These are phyloP conservation scores for Pseudogymnoascus sp. DNA, from an alignment of 2,329 filamentous ascomycete species.

Conservation along the genomic window DNA sequence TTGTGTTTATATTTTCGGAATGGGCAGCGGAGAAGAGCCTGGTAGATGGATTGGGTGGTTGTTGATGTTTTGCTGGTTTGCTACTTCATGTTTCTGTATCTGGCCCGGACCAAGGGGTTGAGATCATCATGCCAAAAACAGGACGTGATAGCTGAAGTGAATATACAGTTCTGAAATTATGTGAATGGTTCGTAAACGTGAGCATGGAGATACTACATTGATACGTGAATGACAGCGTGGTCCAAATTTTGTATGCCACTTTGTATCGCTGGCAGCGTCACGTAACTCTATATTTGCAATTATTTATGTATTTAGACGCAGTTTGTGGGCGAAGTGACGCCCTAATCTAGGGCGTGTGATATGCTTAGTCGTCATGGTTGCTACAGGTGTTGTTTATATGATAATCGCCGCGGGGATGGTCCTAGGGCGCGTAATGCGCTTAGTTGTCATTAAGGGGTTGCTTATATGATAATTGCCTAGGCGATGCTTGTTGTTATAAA, in stretches of 20 bases:
- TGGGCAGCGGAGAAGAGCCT: neutral
- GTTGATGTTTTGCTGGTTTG: neutral
- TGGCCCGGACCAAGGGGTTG: neutral
- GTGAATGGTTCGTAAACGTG: neutral
- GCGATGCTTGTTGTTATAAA: neutral
- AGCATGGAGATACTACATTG: neutral
- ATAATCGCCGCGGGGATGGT: neutral
- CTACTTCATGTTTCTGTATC: neutral
- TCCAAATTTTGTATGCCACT: no score
- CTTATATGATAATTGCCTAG: neutral
- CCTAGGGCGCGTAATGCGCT: neutral
- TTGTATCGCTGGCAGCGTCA: no score
- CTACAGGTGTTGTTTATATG: neutral
- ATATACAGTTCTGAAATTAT: slow-evolving; percentile 4
- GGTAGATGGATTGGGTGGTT: neutral
- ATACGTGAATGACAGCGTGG: no score
- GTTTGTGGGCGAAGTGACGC: neutral
- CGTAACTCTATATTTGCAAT: neutral
- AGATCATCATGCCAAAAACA: neutral
- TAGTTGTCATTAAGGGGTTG: neutral
- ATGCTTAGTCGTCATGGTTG: neutral
- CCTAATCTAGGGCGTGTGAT: neutral
- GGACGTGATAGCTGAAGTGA: neutral
- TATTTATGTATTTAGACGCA: neutral
- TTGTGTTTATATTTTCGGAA: neutral